A percentile compares a stretch with the other conserved stretches of the same genome.
Conservation (phyloP, 1,284 basidiomycete species). For the Irpex lacteus region DNA sequence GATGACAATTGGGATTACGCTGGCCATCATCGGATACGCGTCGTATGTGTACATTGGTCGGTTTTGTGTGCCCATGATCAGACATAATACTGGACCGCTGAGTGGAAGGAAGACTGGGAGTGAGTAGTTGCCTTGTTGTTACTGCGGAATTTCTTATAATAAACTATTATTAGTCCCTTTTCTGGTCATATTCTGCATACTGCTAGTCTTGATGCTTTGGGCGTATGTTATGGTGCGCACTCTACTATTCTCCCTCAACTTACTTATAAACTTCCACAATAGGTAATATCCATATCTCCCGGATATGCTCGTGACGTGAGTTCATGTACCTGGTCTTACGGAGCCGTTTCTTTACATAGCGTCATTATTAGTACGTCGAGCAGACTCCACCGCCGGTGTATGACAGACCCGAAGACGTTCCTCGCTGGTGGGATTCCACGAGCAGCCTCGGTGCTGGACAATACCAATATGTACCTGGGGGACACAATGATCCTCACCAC, state of each 20-base stretch:
- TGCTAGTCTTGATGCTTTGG: slow-evolving; percentile 73
- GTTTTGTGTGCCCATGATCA: slow-evolving; percentile 64
- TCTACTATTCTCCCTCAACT: neutral
- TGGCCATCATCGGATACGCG: slow-evolving; percentile 55
- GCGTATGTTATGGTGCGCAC: slow-evolving; percentile 59
- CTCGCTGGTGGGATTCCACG: slow-evolving; percentile 26
- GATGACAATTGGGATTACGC: slow-evolving; percentile 48
- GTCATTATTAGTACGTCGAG: slow-evolving; percentile 26
- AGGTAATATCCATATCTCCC: slow-evolving; percentile 65
- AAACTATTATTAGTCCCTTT: slow-evolving; percentile 46
- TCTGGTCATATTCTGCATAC: slow-evolving; percentile 52
- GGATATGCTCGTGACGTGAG: slow-evolving; percentile 69
- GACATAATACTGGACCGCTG: slow-evolving; percentile 34
- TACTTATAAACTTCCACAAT: neutral
- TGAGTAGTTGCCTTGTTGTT: slow-evolving; percentile 36
- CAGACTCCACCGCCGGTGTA: slow-evolving; percentile 26
- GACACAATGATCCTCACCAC: neutral
- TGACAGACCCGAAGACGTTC: slow-evolving; percentile 14
- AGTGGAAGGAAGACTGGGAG: slow-evolving; percentile 52
- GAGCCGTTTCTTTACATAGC: neutral
- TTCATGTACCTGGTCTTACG: slow-evolving; percentile 10
- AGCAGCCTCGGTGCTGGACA: slow-evolving; percentile 22
- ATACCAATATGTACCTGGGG: slow-evolving; percentile 14
- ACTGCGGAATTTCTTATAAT: neutral
- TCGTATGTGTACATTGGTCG: slow-evolving; percentile 72